phyloP scores from a whole-genome alignment of 352 stramenopile species.

The Thalassiosira mediterranea region DNA sequence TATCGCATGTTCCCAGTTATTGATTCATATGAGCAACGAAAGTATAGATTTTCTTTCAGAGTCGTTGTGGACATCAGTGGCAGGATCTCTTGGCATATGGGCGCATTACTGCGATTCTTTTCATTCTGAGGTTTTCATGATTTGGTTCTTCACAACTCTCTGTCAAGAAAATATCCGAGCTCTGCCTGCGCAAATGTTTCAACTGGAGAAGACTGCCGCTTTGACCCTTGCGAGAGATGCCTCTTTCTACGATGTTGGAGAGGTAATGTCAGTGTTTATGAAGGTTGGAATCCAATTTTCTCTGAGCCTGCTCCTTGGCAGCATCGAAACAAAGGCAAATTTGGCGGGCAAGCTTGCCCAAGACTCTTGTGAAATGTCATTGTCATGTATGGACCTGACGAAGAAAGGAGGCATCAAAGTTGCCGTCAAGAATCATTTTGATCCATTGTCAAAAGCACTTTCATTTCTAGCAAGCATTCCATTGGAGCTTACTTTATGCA shows the following conservation, averaged over 20 bases:
- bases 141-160: conserved; percentile 52
- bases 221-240: conserved; percentile 48
- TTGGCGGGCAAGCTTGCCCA: neutral
- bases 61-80: conserved; percentile 38
- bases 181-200: neutral
- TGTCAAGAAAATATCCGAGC: conserved; percentile 6
- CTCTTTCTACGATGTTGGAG: conserved; percentile 45
- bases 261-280: conserved; percentile 42
- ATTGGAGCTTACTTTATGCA: conserved; percentile 20
- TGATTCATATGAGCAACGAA: neutral
- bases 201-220: conserved; percentile 19
- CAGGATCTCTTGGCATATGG: conserved; percentile 47
- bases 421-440: conserved; percentile 10
- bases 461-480: conserved; percentile 48
- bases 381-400: conserved; percentile 17
- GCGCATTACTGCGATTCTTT: conserved; percentile 40
- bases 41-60: conserved; percentile 1
- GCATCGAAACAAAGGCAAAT: conserved; percentile 2
- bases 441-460: conserved; percentile 14
- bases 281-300: conserved; percentile 36
- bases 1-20: conserved; percentile 22
- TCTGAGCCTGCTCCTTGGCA: conserved; percentile 12
- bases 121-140: conserved; percentile 51
- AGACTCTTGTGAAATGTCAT: neutral
- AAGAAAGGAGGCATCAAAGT: conserved; percentile 12